Conservation (phyloP, 202 grass and related monocot species). For the Digitaria exilis region DNA sequence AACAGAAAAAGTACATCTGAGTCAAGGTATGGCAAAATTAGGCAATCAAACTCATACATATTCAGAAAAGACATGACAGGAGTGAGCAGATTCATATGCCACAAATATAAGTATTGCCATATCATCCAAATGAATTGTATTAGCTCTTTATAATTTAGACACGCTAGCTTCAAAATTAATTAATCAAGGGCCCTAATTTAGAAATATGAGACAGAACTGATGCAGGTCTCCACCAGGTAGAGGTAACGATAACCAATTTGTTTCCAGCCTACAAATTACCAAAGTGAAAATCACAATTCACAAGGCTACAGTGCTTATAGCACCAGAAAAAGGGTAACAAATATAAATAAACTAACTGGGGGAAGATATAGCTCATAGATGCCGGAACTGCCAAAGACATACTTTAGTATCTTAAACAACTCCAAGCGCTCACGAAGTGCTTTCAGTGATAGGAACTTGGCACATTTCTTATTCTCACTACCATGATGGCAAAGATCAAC, state of each 20-base stretch:
- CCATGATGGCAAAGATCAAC: background rate
- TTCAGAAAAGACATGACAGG: background rate
- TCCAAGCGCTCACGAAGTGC: background rate
- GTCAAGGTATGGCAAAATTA: background rate
- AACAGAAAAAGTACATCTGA: too few relatives aligned
- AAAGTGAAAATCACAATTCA: too few relatives aligned
- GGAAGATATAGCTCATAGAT: slow-evolving; percentile 8
- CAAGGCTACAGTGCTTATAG: background rate
- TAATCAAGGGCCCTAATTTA: too few relatives aligned
- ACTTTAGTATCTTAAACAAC: slow-evolving; percentile 15
- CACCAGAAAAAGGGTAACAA: background rate
- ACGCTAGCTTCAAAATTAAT: too few relatives aligned
- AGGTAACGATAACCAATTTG: slow-evolving; percentile 1
- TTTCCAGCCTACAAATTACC: background rate
- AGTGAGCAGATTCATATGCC: background rate
- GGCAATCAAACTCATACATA: background rate
- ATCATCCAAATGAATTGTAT: background rate
- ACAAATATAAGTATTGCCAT: slow-evolving; percentile 8
- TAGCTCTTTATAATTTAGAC: too few relatives aligned
- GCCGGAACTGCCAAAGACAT: slow-evolving; percentile 10
- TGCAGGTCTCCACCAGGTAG: background rate
- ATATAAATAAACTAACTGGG: slow-evolving; percentile 16
- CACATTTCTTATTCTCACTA: background rate
- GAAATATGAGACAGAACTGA: background rate
- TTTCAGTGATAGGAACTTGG: background rate